A percentile compares a stretch with the other conserved stretches of the same genome.
phyloP scores from a whole-genome alignment of 192 early-diverging fungal genomes.

The Backusella mclennaniae region DNA sequence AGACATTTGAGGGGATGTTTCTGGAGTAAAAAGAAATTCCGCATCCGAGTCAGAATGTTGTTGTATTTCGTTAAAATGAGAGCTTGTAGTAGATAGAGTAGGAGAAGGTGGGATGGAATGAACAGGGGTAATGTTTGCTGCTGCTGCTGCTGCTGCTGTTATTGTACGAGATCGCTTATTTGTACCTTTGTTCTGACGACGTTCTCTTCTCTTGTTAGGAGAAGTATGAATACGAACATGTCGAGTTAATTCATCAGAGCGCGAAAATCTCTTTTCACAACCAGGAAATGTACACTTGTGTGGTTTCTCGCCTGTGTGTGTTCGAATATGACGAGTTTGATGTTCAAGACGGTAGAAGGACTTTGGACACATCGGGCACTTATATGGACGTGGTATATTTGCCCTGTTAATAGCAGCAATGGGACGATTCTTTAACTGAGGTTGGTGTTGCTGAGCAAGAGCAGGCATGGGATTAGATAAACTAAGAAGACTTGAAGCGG shows the following conservation, averaged over 20 bases:
- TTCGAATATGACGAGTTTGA: conserved; percentile 79
- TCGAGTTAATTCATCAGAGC: conserved; percentile 77
- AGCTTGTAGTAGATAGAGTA: conserved; percentile 33
- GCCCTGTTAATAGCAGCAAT: conserved; percentile 22
- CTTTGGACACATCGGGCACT: conserved; percentile 72
- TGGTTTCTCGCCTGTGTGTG: conserved; percentile 86
- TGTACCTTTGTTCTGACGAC: conserved; percentile 24
- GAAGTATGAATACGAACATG: conserved; percentile 64
- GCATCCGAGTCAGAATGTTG: conserved; percentile 24
- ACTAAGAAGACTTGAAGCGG: conserved; percentile 21
- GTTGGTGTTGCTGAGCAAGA: neutral
- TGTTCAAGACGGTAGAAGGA: conserved; percentile 77
- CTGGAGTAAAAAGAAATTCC: conserved; percentile 47
- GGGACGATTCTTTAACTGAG: conserved; percentile 9
- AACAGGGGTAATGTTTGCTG: conserved; percentile 21
- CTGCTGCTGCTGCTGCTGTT: neutral
- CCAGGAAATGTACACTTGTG: conserved; percentile 73
- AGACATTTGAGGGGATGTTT: conserved; percentile 43
- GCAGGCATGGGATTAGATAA: neutral
- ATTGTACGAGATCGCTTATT: conserved; percentile 10
- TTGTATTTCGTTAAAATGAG: conserved; percentile 29
- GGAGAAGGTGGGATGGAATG: conserved; percentile 37
- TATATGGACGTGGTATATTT: conserved; percentile 57
- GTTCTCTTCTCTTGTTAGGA: conserved; percentile 43
- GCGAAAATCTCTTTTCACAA: conserved; percentile 78